These are phyloP conservation scores for Rubroshorea leprosula DNA, from an alignment of 345 rosid genomes.

Conservation along the genomic window DNA sequence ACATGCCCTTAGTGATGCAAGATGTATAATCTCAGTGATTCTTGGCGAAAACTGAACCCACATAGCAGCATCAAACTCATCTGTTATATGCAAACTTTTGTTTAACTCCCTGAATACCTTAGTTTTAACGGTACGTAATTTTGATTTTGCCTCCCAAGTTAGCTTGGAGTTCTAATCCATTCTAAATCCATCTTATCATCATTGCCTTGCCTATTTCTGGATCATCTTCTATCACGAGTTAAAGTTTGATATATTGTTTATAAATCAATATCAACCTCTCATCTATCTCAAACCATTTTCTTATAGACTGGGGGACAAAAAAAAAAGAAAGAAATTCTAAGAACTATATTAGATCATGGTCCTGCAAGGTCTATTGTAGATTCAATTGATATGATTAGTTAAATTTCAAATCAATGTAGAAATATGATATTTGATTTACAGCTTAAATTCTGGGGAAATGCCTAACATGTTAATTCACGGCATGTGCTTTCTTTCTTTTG, in stretches of 20 bases:
- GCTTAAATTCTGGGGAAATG: no score
- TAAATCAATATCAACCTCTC: no score
- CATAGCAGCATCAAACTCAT: not conserved
- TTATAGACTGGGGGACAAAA: not conserved
- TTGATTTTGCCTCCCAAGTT: not conserved
- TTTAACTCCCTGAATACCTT: no score
- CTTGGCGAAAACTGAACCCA: not conserved
- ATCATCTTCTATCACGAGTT: not conserved
- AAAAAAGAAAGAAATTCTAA: no score
- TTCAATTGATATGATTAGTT: no score
- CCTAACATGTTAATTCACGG: not conserved
- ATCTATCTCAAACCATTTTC: not conserved
- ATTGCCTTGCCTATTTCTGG: not conserved
- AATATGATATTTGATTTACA: no score
- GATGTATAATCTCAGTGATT: not conserved
- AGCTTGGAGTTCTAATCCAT: no score
- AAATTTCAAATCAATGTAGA: no score
- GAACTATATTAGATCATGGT: not conserved
- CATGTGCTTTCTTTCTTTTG: not conserved
- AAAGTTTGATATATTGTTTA: no score
- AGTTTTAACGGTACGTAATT: no score
- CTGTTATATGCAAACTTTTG: not conserved
- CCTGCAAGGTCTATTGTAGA: no score
- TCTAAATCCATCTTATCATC: not conserved
- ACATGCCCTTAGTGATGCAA: no score